phyloP scores from a whole-genome alignment of 1,284 basidiomycete species.

The Trichosporon asahii region DNA sequence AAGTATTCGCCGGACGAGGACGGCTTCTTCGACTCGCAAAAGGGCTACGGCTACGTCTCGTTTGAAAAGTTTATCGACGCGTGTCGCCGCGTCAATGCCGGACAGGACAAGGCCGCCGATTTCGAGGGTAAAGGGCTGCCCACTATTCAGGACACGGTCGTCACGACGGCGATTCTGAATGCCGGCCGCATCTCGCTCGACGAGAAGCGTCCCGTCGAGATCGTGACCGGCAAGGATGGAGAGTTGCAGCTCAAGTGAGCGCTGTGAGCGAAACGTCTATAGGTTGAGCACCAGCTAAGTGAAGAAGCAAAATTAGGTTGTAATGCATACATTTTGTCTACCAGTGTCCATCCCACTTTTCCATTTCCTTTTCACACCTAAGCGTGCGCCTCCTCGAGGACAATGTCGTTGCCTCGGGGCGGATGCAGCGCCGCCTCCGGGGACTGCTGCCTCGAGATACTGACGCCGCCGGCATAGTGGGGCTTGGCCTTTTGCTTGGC shows the following conservation, averaged over 20 bases:
- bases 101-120: slow-evolving; percentile 60
- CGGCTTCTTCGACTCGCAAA: slow-evolving; percentile 88
- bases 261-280: background rate
- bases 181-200: slow-evolving; percentile 85
- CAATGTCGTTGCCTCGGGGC: background rate
- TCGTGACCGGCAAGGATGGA: slow-evolving; percentile 60
- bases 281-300: too few relatives aligned
- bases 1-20: slow-evolving; percentile 84
- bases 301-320: background rate
- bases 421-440: background rate
- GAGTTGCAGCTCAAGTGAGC: slow-evolving; percentile 60
- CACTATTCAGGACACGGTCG: slow-evolving; percentile 68
- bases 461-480: background rate
- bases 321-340: background rate
- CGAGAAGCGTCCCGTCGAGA: slow-evolving; percentile 74
- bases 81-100: slow-evolving; percentile 63
- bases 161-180: slow-evolving; percentile 87
- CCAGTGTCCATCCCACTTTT: background rate
- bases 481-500: background rate
- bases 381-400: background rate
- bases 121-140: slow-evolving; percentile 78
- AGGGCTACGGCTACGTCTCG: slow-evolving; percentile 82
- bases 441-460: background rate
- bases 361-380: background rate
- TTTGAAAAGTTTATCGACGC: slow-evolving; percentile 79